These are phyloP conservation scores for Pythium folliculosum DNA, from an alignment of 352 stramenopile genomes.

Conservation along the genomic window DNA sequence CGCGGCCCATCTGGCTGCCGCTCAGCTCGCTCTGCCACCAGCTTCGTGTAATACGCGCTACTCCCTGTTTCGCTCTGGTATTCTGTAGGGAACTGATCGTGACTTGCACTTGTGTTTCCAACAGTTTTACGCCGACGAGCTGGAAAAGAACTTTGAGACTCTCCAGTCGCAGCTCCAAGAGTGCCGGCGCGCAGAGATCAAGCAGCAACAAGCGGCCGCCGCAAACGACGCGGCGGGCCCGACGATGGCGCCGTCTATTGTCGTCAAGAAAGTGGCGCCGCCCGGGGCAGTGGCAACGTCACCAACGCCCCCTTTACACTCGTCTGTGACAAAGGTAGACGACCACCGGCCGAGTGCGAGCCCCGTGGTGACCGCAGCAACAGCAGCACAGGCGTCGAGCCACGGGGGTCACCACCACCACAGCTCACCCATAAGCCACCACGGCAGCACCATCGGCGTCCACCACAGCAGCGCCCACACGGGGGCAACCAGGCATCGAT, in stretches of 20 bases:
- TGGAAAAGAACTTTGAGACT: conserved; percentile 69
- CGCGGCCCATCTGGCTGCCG: conserved; percentile 72
- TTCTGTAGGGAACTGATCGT: background rate
- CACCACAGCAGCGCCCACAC: background rate
- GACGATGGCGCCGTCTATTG: background rate
- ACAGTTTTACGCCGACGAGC: conserved; percentile 65
- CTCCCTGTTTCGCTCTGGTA: background rate
- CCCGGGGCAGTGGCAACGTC: background rate
- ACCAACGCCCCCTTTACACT: background rate
- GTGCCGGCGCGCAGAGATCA: conserved; percentile 14
- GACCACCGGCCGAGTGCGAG: background rate
- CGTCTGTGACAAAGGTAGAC: background rate
- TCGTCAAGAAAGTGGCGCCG: background rate
- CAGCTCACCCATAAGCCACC: no score
- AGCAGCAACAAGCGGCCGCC: background rate
- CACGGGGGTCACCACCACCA: background rate
- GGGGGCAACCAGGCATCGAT: background rate
- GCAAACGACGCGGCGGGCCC: background rate
- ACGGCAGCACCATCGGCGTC: no score
- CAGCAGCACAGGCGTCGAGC: background rate
- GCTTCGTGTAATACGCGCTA: no score
- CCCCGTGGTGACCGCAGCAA: background rate
- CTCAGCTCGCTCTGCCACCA: conserved; percentile 58
- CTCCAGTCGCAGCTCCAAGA: conserved; percentile 50
- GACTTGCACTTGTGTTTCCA: background rate